phyloP scores from a whole-genome alignment of 768 basidiomycete species.

The Mycena albidolilacea region DNA sequence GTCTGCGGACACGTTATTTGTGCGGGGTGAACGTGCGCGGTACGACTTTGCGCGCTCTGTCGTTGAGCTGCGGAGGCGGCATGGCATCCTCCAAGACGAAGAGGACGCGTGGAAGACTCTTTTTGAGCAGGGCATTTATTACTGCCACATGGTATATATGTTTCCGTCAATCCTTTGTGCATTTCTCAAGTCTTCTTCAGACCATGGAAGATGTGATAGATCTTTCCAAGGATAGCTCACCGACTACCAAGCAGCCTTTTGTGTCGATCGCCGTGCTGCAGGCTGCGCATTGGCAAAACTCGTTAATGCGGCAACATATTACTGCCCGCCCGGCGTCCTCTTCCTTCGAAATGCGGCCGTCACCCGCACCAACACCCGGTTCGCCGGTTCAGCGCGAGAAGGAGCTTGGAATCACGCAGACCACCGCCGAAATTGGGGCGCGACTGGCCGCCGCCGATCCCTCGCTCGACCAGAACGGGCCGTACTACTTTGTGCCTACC shows the following conservation, averaged over 20 bases:
- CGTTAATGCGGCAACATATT: slow-evolving; percentile 74
- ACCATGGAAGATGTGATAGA: slow-evolving; percentile 83
- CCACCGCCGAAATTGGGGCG: slow-evolving; percentile 66
- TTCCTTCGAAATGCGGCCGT: slow-evolving; percentile 43
- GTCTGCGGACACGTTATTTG: slow-evolving; percentile 85
- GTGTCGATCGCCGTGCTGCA: slow-evolving; percentile 80
- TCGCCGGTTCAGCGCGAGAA: slow-evolving; percentile 64
- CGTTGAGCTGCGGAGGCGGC: slow-evolving; percentile 78
- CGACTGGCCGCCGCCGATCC: slow-evolving; percentile 41
- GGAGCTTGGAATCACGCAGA: slow-evolving; percentile 76
- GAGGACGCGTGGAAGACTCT: slow-evolving; percentile 79
- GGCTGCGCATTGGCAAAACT: slow-evolving; percentile 85
- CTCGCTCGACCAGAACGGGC: slow-evolving; percentile 45
- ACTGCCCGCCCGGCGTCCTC: slow-evolving; percentile 58
- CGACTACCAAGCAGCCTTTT: slow-evolving; percentile 76
- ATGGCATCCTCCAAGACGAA: slow-evolving; percentile 70
- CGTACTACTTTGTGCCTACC: slow-evolving; percentile 75
- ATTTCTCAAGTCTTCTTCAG: slow-evolving; percentile 56
- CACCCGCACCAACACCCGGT: slow-evolving; percentile 41
- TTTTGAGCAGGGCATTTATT: slow-evolving; percentile 87
- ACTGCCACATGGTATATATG: slow-evolving; percentile 82
- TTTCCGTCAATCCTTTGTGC: slow-evolving; percentile 22
- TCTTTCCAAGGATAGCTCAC: slow-evolving; percentile 83
- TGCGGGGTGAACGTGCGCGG: slow-evolving; percentile 82
- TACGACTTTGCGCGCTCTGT: slow-evolving; percentile 85